Conservation (phyloP, 2,329 filamentous ascomycete genomes). For the Didymella arachidicola region DNA sequence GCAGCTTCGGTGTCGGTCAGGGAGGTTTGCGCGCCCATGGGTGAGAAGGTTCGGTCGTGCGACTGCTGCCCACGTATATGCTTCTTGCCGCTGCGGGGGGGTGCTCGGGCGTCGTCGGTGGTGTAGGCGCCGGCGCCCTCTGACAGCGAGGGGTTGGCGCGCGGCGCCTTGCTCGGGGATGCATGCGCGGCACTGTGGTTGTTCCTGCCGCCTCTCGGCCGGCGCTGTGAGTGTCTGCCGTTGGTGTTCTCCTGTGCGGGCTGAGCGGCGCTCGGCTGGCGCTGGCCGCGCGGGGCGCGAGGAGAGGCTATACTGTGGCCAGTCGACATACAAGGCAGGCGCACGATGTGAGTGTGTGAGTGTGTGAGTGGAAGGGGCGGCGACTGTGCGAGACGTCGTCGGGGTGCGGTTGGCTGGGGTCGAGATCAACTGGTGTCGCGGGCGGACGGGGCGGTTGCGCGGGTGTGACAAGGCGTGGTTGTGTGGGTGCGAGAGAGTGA, state of each 20-base stretch:
- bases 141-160: constrained; percentile 27
- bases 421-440: constrained; percentile 27
- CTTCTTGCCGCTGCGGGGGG: constrained; percentile 41
- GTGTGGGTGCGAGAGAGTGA: constrained; percentile 35
- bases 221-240: constrained; percentile 41
- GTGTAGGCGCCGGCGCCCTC: constrained; percentile 38
- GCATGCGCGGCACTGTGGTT: constrained; percentile 27
- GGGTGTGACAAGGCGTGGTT: constrained; percentile 30
- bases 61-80: constrained; percentile 42
- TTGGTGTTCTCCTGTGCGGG: constrained; percentile 33
- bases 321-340: constrained; percentile 43
- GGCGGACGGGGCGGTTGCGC: constrained; percentile 34
- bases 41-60: constrained; percentile 38
- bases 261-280: constrained; percentile 42
- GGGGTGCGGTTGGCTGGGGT: constrained; percentile 32
- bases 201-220: constrained; percentile 45
- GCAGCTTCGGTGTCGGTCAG: constrained; percentile 41
- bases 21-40: constrained; percentile 28
- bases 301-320: constrained; percentile 44
- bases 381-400: constrained; percentile 39
- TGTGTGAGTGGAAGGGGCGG: constrained; percentile 3
- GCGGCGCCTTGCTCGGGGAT: constrained; percentile 26
- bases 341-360: constrained; percentile 3
- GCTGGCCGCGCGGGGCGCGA: constrained; percentile 42
- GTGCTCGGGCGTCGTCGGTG: constrained; percentile 39